Conservation (phyloP, 805 yeast genomes). For the Myxozyma sirexii region DNA sequence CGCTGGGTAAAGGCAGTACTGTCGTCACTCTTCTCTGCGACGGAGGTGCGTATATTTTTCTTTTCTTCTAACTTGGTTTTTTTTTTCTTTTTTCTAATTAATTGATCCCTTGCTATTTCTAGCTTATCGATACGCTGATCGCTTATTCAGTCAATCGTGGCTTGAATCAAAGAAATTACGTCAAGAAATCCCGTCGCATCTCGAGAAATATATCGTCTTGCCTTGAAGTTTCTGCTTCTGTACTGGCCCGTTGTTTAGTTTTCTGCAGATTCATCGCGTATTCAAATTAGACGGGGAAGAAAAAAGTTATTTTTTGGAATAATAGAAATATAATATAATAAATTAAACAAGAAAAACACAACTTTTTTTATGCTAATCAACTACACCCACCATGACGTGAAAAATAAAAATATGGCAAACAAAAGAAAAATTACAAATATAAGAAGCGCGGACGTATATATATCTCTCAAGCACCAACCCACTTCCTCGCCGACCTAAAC, state of each 20-base stretch:
- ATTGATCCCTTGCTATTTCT: not conserved
- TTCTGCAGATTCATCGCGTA: not conserved
- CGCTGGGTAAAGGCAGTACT: conserved; percentile 73
- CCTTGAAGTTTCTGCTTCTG: conserved; percentile 22
- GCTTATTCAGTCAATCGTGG: conserved; percentile 80
- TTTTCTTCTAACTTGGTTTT: not conserved
- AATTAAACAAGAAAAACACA: not conserved
- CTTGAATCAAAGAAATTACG: conserved; percentile 64
- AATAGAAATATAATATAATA: not conserved
- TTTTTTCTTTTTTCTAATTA: not conserved
- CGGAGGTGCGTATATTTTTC: conserved; percentile 49
- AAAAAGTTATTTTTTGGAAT: not conserved
- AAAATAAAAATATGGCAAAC: not conserved
- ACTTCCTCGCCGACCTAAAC: conserved; percentile 88
- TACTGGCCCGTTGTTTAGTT: not conserved
- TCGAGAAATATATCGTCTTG: conserved; percentile 66
- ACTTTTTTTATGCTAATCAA: not conserved
- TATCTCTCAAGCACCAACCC: conserved; percentile 67
- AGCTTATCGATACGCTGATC: conserved; percentile 67
- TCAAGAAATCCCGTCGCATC: conserved; percentile 67
- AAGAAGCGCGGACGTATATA: no score
- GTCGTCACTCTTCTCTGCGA: conserved; percentile 90
- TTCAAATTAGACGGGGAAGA: no score
- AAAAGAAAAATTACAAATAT: not conserved
- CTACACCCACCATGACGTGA: not conserved